phyloP scores from a whole-genome alignment of 2,329 filamentous ascomycete genomes.

The Pleoardoris graminearum region DNA sequence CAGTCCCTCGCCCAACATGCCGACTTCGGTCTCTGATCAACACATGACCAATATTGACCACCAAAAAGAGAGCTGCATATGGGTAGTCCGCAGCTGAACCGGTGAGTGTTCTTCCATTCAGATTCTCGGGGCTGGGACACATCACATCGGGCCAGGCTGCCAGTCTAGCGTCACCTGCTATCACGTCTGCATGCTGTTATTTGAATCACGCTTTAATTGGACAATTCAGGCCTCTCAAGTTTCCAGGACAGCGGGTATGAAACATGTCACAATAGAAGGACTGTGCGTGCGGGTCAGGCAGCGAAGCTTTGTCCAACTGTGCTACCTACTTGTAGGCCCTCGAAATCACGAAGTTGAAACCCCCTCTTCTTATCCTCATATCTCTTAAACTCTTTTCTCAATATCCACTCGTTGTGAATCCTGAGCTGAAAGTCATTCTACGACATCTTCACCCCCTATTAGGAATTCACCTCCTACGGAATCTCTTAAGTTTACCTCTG shows the following conservation, averaged over 20 bases:
- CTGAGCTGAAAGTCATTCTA: background rate
- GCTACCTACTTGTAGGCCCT: background rate
- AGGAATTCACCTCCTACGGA: background rate
- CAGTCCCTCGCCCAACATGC: too few relatives aligned
- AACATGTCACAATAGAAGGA: background rate
- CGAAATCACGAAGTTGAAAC: background rate
- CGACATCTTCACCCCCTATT: background rate
- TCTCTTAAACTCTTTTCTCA: background rate
- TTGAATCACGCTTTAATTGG: background rate
- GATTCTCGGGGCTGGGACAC: background rate
- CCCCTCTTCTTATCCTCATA: background rate
- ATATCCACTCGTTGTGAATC: background rate
- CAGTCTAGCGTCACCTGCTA: background rate
- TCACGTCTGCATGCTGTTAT: background rate
- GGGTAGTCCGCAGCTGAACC: too few relatives aligned
- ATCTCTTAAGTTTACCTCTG: background rate
- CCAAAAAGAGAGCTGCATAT: too few relatives aligned
- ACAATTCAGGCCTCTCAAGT: background rate
- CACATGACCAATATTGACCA: too few relatives aligned
- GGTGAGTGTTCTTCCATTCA: background rate
- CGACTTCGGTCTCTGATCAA: too few relatives aligned
- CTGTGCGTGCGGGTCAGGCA: background rate
- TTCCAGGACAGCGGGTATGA: background rate
- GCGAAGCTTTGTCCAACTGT: slow-evolving; percentile 1
- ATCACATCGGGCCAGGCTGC: background rate